Evolutionary conservation across 1,284 basidiomycete species (phyloP), one percentile per base, ranked within the genome.

Genomic region (Ceratobasidium sp.): DNA sequence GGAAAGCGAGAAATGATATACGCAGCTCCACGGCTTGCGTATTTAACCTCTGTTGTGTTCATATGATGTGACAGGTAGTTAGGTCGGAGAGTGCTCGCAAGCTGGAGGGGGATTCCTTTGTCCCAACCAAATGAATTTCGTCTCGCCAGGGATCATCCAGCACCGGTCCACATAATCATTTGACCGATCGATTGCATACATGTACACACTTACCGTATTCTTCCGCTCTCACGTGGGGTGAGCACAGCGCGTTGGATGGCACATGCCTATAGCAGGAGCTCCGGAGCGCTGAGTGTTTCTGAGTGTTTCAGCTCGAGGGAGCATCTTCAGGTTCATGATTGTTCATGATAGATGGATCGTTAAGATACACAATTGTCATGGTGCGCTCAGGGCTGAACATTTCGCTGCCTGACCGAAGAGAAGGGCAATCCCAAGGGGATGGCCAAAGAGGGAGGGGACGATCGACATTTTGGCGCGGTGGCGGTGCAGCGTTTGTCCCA

Each of bases 401-500:
- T 36, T 56, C 21, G 36, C 36, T 14, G 47, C 36, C n/a, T n/a
- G 16, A 6, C 33, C n/a, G 54, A 41, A 23, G 21, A 23, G 33
- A 36, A 23, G 30, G 9, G 6, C 7, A 6, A 25, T 21, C 16
- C 16, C 19, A 16, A 21, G 16, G 6, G 14, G 42, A 21, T 46
- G 5, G 4, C 16, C 16, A 46, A 21, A 21, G 8, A 8, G 19
- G 54, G 19, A 36, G 19, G 21, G 7, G 52, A 27, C 29, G n/a
- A 56, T 41, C 54, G 30, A 39, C 33, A 41, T 5, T 54, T 66
- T 54, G 44, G 50, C 60, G 60, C 54, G 1, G 60, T 66, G 60
- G 60, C 60, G 16, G 60, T 66, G 60, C 60, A 54, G 54, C 53
- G 58, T 60, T 60, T 60, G 58, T 46, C 47, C 23, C 21, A 30